These are phyloP conservation scores for Pseudogymnoascus sp. DNA, from an alignment of 2,329 filamentous ascomycete species.

Conservation along the genomic window DNA sequence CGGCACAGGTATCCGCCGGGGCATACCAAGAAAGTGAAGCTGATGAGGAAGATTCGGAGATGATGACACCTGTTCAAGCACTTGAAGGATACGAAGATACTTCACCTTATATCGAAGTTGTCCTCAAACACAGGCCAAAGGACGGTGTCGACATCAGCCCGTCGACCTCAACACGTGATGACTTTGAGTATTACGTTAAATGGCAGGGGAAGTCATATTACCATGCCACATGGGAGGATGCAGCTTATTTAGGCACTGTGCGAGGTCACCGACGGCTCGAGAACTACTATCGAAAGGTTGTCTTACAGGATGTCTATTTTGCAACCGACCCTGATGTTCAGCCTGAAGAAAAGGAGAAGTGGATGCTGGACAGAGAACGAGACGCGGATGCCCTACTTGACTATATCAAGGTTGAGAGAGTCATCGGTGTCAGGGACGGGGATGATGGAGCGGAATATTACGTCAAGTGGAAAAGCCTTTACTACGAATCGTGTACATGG, in stretches of 20 bases:
- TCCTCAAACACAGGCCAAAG: conserved; percentile 77
- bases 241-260: conserved; percentile 64
- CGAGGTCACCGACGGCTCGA: conserved; percentile 84
- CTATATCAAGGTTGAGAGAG: conserved; percentile 84
- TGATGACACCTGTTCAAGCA: conserved; percentile 64
- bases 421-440: conserved; percentile 75
- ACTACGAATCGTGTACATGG: conserved; percentile 94
- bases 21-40: conserved; percentile 60
- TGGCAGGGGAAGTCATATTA: conserved; percentile 95
- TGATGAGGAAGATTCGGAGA: conserved; percentile 57
- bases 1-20: conserved; percentile 60
- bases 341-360: conserved; percentile 84
- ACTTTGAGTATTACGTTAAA: conserved; percentile 91
- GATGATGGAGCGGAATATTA: conserved; percentile 75
- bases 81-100: conserved; percentile 64
- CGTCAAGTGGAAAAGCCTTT: conserved; percentile 93
- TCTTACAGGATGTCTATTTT: conserved; percentile 73
- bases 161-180: conserved; percentile 53
- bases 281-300: conserved; percentile 84
- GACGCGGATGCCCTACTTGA: conserved; percentile 83
- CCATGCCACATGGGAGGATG: conserved; percentile 90
- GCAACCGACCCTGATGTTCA: conserved; percentile 66
- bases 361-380: conserved; percentile 88
- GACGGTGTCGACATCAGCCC: conserved; percentile 55
- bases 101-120: conserved; percentile 79